Evolutionary conservation across 352 stramenopile genomes (phyloP), one percentile per base, ranked within the genome.

Genomic region (Phytophthora ohioensis): DNA sequence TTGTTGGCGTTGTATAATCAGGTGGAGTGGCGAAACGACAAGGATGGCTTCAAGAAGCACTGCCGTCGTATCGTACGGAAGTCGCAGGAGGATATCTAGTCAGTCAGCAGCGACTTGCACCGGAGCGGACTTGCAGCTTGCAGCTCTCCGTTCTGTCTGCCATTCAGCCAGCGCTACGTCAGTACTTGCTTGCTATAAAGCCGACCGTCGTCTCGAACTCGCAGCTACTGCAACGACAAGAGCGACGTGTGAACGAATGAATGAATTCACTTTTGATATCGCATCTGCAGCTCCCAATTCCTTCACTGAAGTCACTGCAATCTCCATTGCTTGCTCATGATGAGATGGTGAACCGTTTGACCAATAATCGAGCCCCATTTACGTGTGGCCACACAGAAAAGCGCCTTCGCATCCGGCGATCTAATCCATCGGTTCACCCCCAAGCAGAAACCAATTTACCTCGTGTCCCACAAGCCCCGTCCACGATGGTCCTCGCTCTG

Each of bases 11-110:
- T 56, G 52, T 27, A 36, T 59, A 17, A 69, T 65, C 55, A 96
- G 90, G 88, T 97, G 46, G 90, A 97, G 63, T 97, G 88, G 87
- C 73, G 95, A 73, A 98, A 88, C 73, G 91, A 98, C 77, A 94
- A 92, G 71, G 88, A 97, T 31, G 91, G 69, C 13, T 98, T 98
- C 82, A 98, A 98, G 81, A 98, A 97, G 76, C 80, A 87, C 66
- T 96, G 93, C 68, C 86, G 92, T 65, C 88, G 91, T 54, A 88
- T 97, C 57, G 91, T 98, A 36, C 92, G 93, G 63, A 96, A 97
- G 80, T 98, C 91, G 8, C 93, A 98, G 71, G 92, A 98, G 75
- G 91, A 97, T 78, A 91, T 97, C 75, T 98, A 94, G 82, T 69
- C 59, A 62, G 39, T 54, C 49, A 57, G 38, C 45, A 67, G 42